Evolutionary conservation across 2,329 filamentous ascomycete species (phyloP).

Genomic region (Arthrobotrys entomopaga): DNA sequence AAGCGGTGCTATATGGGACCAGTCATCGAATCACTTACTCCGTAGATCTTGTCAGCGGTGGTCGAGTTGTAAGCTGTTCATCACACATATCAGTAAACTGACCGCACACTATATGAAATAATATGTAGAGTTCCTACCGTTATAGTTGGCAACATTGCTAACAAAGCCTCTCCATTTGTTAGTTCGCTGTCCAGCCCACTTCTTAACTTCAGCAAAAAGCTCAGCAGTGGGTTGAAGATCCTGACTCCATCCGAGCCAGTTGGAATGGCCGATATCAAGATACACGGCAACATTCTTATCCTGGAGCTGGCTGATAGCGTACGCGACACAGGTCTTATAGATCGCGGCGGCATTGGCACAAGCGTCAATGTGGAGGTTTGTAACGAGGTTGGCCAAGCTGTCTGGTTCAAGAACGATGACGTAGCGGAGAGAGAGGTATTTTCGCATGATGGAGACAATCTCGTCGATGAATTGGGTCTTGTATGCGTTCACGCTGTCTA

Average conservation of each 20-base stretch:
- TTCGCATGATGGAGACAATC: slow-evolving; percentile 62
- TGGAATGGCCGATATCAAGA: slow-evolving; percentile 64
- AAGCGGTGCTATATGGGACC: not conserved
- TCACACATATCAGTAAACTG: slow-evolving; percentile 60
- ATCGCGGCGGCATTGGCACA: slow-evolving; percentile 62
- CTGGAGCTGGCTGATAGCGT: slow-evolving; percentile 63
- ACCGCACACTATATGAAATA: slow-evolving; percentile 62
- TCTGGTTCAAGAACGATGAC: slow-evolving; percentile 65
- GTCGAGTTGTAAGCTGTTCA: slow-evolving; percentile 59
- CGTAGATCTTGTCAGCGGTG: slow-evolving; percentile 59
- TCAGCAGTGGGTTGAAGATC: slow-evolving; percentile 64
- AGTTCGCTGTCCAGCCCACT: slow-evolving; percentile 65
- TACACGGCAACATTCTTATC: slow-evolving; percentile 62
- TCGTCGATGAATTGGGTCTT: slow-evolving; percentile 67
- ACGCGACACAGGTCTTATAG: slow-evolving; percentile 64
- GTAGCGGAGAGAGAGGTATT: slow-evolving; percentile 60
- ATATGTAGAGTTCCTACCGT: slow-evolving; percentile 62
- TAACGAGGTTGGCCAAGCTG: slow-evolving; percentile 64
- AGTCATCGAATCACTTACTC: slow-evolving; percentile 13
- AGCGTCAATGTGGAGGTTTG: slow-evolving; percentile 62
- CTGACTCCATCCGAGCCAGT: slow-evolving; percentile 64
- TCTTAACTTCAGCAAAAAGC: slow-evolving; percentile 65
- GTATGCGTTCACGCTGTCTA: slow-evolving; percentile 67
- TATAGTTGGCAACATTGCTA: slow-evolving; percentile 71
- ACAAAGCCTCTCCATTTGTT: slow-evolving; percentile 66